Base-by-base conservation (phyloP, 225 moss, liverwort and hornwort species). In the Sphagnum tenellum region DNA sequence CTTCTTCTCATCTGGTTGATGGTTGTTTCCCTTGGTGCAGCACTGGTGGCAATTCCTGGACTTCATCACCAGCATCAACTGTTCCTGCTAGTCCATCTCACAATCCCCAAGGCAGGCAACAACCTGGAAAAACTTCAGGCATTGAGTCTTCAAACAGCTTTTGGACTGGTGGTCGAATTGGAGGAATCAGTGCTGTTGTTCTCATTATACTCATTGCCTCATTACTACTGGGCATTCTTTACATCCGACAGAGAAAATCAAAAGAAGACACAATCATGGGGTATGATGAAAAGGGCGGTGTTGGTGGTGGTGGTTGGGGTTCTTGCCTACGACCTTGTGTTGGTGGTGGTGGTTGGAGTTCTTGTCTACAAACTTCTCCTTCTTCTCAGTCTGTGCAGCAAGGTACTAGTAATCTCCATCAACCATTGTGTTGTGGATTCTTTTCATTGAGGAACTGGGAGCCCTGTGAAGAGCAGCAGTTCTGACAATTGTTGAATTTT, bases 11-110 rank as follows among this genome's bases (percentile, higher is more conserved):
- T 29, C 29, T 29, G 29, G 29, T 29, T 29, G 29, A 29, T 29
- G 29, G 29, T 1, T 29, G 29, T 29, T 29, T 29, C 29, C 29
- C 29, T 29, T 29, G 29, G 29, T 29, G 29, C 78, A 88, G 88
- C 67, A 72, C 72, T 70, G 73, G 65, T 44, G 88, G 88, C 13
- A 88, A 88, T 68, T 75, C 81, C 62, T 76, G 83, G 64, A 86
- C 67, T 66, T 55, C 29, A 63, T 74, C 79, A 74, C 81, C 82
- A 55, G 69, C 89, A 60, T 76, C 86, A 45, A 73, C 84, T 13
- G 84, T 79, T 44, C 69, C 71, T 65, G 63, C 75, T 29, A 29
- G 29, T 11, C 56, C 65, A 55, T 56, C 59, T 65, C 59, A 60
- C 12, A 45, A 56, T 55, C 64, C 76, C 6, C 44, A 49, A 9